Percentiles rank a stretch among this genome's conserved stretches.
These are phyloP conservation scores for Biscogniauxia mediterranea DNA, from an alignment of 2,329 filamentous ascomycete species.

Conservation along the genomic window DNA sequence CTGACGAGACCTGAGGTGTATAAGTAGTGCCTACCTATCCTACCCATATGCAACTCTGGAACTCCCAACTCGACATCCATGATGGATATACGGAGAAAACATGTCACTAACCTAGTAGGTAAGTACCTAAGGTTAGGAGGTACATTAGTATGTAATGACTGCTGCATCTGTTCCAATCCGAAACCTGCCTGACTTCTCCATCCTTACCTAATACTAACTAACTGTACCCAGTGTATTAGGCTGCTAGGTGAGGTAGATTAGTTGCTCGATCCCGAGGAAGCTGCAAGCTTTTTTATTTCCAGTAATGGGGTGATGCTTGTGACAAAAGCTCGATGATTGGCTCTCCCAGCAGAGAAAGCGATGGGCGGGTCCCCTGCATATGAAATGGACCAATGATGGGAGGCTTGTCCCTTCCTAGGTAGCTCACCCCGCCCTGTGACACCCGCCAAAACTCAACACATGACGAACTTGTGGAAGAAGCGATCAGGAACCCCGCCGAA, in stretches of 20 bases:
- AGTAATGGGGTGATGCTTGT: not conserved
- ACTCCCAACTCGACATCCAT: too few species aligned
- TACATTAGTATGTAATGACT: too few species aligned
- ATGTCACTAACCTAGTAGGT: too few species aligned
- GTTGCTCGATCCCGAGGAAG: not conserved
- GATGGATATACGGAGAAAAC: too few species aligned
- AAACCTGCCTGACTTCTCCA: too few species aligned
- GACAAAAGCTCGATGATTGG: not conserved
- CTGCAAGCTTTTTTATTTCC: not conserved
- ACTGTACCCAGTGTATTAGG: too few species aligned
- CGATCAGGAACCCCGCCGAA: not conserved
- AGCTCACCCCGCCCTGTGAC: not conserved
- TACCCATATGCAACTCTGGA: too few species aligned
- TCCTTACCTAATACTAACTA: too few species aligned
- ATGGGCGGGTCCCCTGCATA: not conserved
- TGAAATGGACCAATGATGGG: not conserved
- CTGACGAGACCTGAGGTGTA: not conserved
- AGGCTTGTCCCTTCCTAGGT: not conserved
- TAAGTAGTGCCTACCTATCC: too few species aligned
- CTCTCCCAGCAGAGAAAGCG: not conserved
- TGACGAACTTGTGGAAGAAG: constrained; percentile 1
- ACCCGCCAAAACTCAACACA: not conserved
- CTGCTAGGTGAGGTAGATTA: too few species aligned
- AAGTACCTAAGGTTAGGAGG: too few species aligned
- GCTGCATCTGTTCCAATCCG: too few species aligned